Conservation (phyloP, 1,139 yeast genomes). For the Casaregolazyma lundiana region DNA sequence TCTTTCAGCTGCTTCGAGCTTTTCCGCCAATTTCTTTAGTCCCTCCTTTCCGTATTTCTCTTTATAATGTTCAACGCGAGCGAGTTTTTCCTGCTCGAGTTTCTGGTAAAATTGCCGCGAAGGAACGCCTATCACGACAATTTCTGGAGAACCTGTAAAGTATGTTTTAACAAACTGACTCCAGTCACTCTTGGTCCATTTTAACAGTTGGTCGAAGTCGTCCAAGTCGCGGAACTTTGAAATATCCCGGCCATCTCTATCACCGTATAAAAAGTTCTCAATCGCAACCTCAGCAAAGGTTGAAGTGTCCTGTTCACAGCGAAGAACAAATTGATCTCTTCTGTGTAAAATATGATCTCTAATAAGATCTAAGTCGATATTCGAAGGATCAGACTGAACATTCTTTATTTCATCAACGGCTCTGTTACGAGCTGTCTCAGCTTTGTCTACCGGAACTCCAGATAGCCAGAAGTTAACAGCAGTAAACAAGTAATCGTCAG, state of each 20-base stretch:
- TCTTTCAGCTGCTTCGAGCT: slow-evolving; percentile 57
- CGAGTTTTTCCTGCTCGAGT: slow-evolving; percentile 49
- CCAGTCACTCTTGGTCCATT: slow-evolving; percentile 74
- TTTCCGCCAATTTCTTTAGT: slow-evolving; percentile 45
- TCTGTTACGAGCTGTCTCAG: slow-evolving; percentile 49
- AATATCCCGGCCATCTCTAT: slow-evolving; percentile 55
- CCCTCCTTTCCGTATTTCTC: slow-evolving; percentile 58
- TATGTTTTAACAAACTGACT: slow-evolving; percentile 46
- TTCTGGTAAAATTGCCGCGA: slow-evolving; percentile 56
- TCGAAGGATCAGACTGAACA: slow-evolving; percentile 43
- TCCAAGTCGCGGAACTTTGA: slow-evolving; percentile 49
- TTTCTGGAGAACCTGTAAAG: slow-evolving; percentile 64
- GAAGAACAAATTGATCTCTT: slow-evolving; percentile 56
- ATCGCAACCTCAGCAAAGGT: slow-evolving; percentile 65
- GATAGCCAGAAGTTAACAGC: slow-evolving; percentile 54
- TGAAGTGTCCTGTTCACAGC: slow-evolving; percentile 62
- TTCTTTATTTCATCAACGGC: slow-evolving; percentile 46
- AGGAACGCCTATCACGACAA: slow-evolving; percentile 71
- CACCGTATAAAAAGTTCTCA: slow-evolving; percentile 76
- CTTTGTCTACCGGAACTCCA: slow-evolving; percentile 71
- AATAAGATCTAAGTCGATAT: slow-evolving; percentile 62
- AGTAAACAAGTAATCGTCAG: slow-evolving; percentile 58
- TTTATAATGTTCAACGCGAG: slow-evolving; percentile 47
- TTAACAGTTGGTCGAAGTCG: slow-evolving; percentile 55
- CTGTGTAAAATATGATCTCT: slow-evolving; percentile 63